Evolutionary conservation across 1,139 yeast genomes (phyloP), one percentile per base, ranked within the genome.

Genomic region (Spathaspora sp.): DNA sequence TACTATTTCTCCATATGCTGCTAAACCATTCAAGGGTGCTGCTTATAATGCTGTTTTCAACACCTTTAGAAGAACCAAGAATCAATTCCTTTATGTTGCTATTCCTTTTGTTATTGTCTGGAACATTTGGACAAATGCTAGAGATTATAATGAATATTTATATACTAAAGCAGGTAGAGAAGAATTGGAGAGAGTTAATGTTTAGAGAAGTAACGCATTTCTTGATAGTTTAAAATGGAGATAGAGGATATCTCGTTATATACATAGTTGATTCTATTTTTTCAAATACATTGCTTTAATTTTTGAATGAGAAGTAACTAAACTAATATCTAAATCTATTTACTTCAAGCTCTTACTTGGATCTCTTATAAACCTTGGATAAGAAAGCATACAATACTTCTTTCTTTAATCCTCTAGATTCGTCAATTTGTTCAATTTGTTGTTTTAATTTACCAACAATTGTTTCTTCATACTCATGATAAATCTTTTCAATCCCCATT

Each of bases 101-200:
- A 67, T 90, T 56, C 99, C 99, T 56, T 88, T 80, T 55, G 76
- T 82, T 49, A 68, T 88, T 57, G 86, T 89, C 64, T 90, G 93
- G 87, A 84, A 81, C 70, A 71, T 91, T 74, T 90, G 97, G 96
- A 82, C 82, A 53, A 71, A 78, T 64, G 95, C 96, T 58, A 84
- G 90, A 76, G 89, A 86, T 65, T 89, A 90, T 81, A 93, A 93
- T 72, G 93, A 86, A 67, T 91, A 78, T 82, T 82, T 93, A 70
- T 93, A 93, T 81, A 90, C 98, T 73, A 93, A 93, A 80, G 98
- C 87, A 55, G 99, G 99, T 68, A 89, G 93, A 78, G 93, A 86
- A 76, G 96, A 89, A 66, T 81, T 90, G 68, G 91, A 80, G 70
- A 84, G 82, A 70, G 91, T 83, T 60, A 84, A 84, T 67, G 89